These are phyloP conservation scores for Aspergillus novofumigatus DNA, from an alignment of 2,329 filamentous ascomycete species.

Conservation along the genomic window DNA sequence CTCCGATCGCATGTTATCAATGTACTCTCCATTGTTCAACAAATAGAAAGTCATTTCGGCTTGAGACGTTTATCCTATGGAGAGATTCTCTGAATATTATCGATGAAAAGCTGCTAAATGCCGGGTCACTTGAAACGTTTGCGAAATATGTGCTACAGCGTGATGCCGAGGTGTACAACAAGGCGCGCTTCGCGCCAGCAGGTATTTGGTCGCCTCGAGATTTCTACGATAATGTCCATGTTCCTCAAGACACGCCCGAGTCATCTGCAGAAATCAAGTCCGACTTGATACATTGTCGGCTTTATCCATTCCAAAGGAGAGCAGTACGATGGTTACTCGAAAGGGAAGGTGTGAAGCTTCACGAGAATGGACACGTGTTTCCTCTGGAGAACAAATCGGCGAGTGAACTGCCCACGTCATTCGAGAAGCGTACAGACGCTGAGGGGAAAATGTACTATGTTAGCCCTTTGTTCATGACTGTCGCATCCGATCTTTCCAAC, in stretches of 20 bases:
- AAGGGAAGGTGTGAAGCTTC: slow-evolving; percentile 39
- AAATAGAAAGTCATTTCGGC: slow-evolving; percentile 18
- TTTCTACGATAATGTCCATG: slow-evolving; percentile 47
- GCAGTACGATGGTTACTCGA: slow-evolving; percentile 45
- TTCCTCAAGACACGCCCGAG: slow-evolving; percentile 33
- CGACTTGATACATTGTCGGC: slow-evolving; percentile 31
- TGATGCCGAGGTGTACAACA: slow-evolving; percentile 4
- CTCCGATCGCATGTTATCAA: slow-evolving; percentile 29
- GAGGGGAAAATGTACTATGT: slow-evolving; percentile 37
- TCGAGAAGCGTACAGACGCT: slow-evolving; percentile 33
- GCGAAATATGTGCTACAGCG: slow-evolving; percentile 26
- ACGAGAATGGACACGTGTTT: slow-evolving; percentile 28
- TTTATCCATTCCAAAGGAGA: slow-evolving; percentile 49
- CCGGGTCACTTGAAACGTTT: slow-evolving; percentile 20
- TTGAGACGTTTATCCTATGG: slow-evolving; percentile 34
- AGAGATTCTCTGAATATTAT: slow-evolving; percentile 29
- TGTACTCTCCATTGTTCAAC: slow-evolving; percentile 20
- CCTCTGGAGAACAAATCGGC: slow-evolving; percentile 7
- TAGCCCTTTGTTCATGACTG: slow-evolving; percentile 40
- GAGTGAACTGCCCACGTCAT: slow-evolving; percentile 34
- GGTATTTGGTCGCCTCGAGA: slow-evolving; percentile 35
- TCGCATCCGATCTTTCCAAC: slow-evolving; percentile 32
- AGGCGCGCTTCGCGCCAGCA: slow-evolving; percentile 7
- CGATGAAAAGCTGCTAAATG: slow-evolving; percentile 14
- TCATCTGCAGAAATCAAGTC: slow-evolving; percentile 33